phyloP scores from a whole-genome alignment of 495 filamentous ascomycete species.

The Aspergillus hancockii region DNA sequence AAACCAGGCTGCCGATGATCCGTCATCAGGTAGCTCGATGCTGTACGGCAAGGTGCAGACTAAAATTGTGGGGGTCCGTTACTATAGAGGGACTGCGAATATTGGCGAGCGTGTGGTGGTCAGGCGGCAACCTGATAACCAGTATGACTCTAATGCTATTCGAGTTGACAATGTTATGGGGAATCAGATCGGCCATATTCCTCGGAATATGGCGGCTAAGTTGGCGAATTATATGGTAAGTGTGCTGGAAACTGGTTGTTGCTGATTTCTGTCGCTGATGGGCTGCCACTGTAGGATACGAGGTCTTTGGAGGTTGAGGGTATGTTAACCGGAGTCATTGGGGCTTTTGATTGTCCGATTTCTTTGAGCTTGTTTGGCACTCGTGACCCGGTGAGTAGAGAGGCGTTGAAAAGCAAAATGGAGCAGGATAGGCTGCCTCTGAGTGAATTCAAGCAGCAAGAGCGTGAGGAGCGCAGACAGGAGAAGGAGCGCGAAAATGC shows the following conservation, averaged over 20 bases:
- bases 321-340: constrained; percentile 61
- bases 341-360: constrained; percentile 69
- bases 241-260: neutral
- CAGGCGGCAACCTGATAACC: constrained; percentile 68
- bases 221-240: constrained; percentile 71
- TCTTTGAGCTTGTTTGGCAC: constrained; percentile 67
- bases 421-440: constrained; percentile 61
- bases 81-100: constrained; percentile 72
- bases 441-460: constrained; percentile 35
- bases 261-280: neutral
- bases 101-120: constrained; percentile 71
- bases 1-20: constrained; percentile 45
- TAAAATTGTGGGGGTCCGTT: constrained; percentile 81
- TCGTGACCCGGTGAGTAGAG: constrained; percentile 48
- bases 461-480: constrained; percentile 31
- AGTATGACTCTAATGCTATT: constrained; percentile 78
- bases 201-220: constrained; percentile 62
- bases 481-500: constrained; percentile 44
- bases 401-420: constrained; percentile 59
- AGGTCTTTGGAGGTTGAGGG: constrained; percentile 63
- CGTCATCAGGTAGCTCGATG: constrained; percentile 41
- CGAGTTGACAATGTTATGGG: constrained; percentile 78
- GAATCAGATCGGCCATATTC: constrained; percentile 79
- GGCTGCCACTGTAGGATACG: constrained; percentile 40
- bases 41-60: constrained; percentile 53